These are phyloP conservation scores for Jaltomata sinuosa DNA, from an alignment of 257 asterid species.

Conservation along the genomic window DNA sequence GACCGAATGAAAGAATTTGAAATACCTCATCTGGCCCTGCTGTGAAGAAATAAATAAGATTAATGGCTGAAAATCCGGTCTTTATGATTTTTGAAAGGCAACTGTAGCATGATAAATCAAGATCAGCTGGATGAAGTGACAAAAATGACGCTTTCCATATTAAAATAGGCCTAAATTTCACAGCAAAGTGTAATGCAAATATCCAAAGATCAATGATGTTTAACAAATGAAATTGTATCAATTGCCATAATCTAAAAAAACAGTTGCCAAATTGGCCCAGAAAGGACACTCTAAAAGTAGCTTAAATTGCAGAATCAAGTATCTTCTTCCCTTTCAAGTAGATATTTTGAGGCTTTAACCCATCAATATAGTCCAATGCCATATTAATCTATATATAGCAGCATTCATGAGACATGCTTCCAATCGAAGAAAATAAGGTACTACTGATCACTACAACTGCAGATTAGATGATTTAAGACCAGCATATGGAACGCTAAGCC, in stretches of 20 bases:
- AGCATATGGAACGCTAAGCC: background rate
- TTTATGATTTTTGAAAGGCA: conserved; percentile 89
- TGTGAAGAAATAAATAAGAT: conserved; percentile 95
- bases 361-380: background rate
- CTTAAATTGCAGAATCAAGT: background rate
- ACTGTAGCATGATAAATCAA: conserved; percentile 36
- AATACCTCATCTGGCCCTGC: conserved; percentile 99
- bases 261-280: background rate
- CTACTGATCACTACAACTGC: background rate
- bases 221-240: background rate
- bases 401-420: background rate
- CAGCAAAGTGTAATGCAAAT: background rate
- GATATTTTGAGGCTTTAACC: background rate
- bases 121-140: conserved; percentile 11
- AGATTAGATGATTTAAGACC: background rate
- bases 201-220: background rate
- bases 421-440: background rate
- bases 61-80: conserved; percentile 97
- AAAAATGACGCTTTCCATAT: background rate
- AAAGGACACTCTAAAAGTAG: background rate
- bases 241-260: background rate
- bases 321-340: background rate
- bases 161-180: background rate
- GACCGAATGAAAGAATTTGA: background rate
- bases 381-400: background rate